Percentiles rank a stretch among this genome's conserved stretches.
Evolutionary conservation across 495 filamentous ascomycete species (phyloP).

Genomic region (Neurospora sp.): DNA sequence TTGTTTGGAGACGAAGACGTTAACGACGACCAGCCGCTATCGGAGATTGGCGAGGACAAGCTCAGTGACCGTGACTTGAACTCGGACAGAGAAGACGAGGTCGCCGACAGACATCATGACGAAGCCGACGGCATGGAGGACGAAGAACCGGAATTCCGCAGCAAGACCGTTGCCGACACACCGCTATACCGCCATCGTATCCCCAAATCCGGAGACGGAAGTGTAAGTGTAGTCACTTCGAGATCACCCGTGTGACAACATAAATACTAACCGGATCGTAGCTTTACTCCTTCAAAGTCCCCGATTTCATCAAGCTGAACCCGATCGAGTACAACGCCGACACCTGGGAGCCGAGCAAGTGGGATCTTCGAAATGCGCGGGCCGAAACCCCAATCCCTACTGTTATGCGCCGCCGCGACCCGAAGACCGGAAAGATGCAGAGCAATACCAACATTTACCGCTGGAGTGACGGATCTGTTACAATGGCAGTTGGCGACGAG

Average conservation of each 20-base stretch:
- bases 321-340: slow-evolving; percentile 62
- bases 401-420: slow-evolving; percentile 31
- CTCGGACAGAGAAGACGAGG: slow-evolving; percentile 62
- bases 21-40: slow-evolving; percentile 25
- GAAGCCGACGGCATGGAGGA: slow-evolving; percentile 33
- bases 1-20: slow-evolving; percentile 53
- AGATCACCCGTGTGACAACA: not conserved
- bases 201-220: slow-evolving; percentile 61
- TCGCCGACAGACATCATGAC: slow-evolving; percentile 16
- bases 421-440: slow-evolving; percentile 41
- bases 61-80: slow-evolving; percentile 64
- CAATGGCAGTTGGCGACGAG: slow-evolving; percentile 58
- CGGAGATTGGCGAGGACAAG: slow-evolving; percentile 17
- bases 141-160: slow-evolving; percentile 34
- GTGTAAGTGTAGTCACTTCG: slow-evolving; percentile 21
- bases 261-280: slow-evolving; percentile 18
- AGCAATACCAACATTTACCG: slow-evolving; percentile 69
- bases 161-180: slow-evolving; percentile 46
- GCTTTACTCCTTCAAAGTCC: slow-evolving; percentile 71
- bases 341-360: slow-evolving; percentile 46
- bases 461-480: slow-evolving; percentile 80
- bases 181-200: slow-evolving; percentile 52
- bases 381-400: slow-evolving; percentile 27
- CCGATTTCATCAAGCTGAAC: slow-evolving; percentile 67
- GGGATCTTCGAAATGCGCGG: slow-evolving; percentile 35